Evolutionary conservation across 2,329 filamentous ascomycete genomes (phyloP), one percentile per base, ranked within the genome.

Genomic region (Ophiostoma sp.): DNA sequence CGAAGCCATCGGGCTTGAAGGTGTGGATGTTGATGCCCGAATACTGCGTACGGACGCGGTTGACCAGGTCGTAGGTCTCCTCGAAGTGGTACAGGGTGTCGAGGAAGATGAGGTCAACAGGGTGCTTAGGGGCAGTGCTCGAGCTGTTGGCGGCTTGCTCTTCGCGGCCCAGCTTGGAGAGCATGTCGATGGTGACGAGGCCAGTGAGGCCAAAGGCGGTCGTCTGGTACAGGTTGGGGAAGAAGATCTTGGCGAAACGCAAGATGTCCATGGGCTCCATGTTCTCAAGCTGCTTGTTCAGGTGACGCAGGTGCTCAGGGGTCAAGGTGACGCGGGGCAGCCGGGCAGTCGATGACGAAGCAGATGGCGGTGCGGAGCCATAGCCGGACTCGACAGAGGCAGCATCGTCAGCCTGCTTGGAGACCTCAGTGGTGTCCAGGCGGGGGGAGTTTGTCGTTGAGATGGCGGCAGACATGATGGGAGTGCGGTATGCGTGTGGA

Each of bases 251-350:
- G 83, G 89, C 92, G 90, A 96, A 97, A 80, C 88, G 89, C 70
- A 99, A 86, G 74, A 98, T 90, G 72, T 97, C 94, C 84, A 94
- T 84, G 71, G 95, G 92, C 76, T 93, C 87, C 78, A 98, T 90
- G 76, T 89, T 86, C 78, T 95, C 91, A 74, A 99, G 82, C 79
- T 96, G 92, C 72, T 87, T 81, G 83, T 99, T 99, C 77, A 99
- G 85, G 79, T 94, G 94, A 75, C 91, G 89, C 73, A 98, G 83
- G 78, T 99, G 94, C 72, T 89, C 86, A 77, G 90, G 90, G 73
- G 92, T 94, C 82, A 99, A 92, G 78, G 89, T 87, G 75, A 98
- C 84, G 70, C 91, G 86, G 14, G 93, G 90, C 27, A 94, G 83
- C 72, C 86, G 88, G 66, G 83, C 82, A 58, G 85, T 89, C 78